Percentiles rank a stretch among this genome's conserved stretches.
phyloP scores from a whole-genome alignment of 371 early-diverging fungal species.

The Mucor mucedo region DNA sequence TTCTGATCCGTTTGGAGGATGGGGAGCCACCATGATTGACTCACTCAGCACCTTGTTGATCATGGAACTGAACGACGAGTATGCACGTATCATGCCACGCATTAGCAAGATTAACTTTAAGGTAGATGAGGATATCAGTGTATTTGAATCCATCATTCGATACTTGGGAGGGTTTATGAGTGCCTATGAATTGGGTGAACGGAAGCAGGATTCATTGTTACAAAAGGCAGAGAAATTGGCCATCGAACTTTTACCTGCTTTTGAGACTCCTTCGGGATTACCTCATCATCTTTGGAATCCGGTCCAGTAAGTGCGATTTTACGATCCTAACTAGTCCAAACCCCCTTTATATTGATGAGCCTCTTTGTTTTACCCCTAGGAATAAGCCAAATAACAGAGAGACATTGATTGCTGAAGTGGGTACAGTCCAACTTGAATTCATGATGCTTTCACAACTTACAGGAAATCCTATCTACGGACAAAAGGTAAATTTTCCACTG shows the following conservation, averaged over 20 bases:
- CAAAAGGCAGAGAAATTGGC: constrained; percentile 61
- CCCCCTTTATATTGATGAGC: too few species aligned
- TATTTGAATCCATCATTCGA: constrained; percentile 92
- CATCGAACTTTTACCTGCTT: constrained; percentile 57
- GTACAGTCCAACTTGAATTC: constrained; percentile 89
- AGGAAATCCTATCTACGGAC: constrained; percentile 61
- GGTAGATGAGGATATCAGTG: constrained; percentile 53
- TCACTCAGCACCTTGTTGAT: constrained; percentile 80
- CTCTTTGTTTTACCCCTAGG: constrained; percentile 14
- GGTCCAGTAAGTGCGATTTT: constrained; percentile 27
- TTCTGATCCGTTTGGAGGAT: constrained; percentile 75
- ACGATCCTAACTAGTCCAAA: too few species aligned
- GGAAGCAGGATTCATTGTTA: constrained; percentile 37
- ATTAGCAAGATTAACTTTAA: constrained; percentile 57
- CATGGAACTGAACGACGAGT: constrained; percentile 78
- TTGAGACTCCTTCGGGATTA: constrained; percentile 66
- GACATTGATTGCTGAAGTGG: constrained; percentile 78
- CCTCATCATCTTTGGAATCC: constrained; percentile 56
- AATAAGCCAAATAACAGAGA: constrained; percentile 16
- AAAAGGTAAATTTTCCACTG: constrained; percentile 45
- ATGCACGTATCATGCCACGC: constrained; percentile 60
- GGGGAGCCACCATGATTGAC: constrained; percentile 82
- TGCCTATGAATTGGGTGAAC: constrained; percentile 73
- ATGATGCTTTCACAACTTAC: constrained; percentile 77
- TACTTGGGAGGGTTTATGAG: constrained; percentile 87